Evolutionary conservation across 306 rosid species (phyloP), one percentile per base, ranked within the genome.

Genomic region (Prunus persica): DNA sequence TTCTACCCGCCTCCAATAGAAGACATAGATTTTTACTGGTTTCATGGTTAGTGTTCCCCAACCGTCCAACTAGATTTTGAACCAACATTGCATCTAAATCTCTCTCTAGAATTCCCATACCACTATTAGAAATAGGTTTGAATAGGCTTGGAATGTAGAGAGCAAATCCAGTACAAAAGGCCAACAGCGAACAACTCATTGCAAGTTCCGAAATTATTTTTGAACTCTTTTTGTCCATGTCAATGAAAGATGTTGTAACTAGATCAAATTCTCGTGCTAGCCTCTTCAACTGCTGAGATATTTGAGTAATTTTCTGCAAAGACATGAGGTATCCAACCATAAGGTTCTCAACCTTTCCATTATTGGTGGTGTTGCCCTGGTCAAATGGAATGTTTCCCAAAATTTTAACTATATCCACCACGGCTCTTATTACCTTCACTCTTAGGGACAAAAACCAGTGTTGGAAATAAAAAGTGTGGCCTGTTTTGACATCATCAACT

Each of bases 391-490:
- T 62, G 25, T 68, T 78, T 73, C 34, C 81, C 63, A 86, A 65
- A 34, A 57, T 72, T 80, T 78, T 43, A 58, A 86, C 32, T 12
- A 86, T 41, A 64, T 46, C 82, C 62, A 74, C 74, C 76, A 86
- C 79, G 70, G 79, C 76, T 81, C 75, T 72, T 77, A 88, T 9
- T 58, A 82, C 47, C 74, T 85, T 84, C 45, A 85, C 86, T 83
- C 91, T 81, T 76, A 87, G 76, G 10, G 80, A 86, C 73, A 91
- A 72, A 89, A 86, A 83, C 97, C 89, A 91, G 67, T 88, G 83
- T 76, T 86, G 91, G 74, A 91, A 91, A 76, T 77, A 78, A 78
- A 88, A 88, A 18, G 65, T 60, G 47, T 75, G 87, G 71, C 76
- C 84, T 20, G 65, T 69, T 67, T 69, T 60, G 55, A 64, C 66